Percentiles rank a stretch among this genome's conserved stretches.
Conservation (phyloP, 108 stramenopile species). For the Skeletonema menzelii region DNA sequence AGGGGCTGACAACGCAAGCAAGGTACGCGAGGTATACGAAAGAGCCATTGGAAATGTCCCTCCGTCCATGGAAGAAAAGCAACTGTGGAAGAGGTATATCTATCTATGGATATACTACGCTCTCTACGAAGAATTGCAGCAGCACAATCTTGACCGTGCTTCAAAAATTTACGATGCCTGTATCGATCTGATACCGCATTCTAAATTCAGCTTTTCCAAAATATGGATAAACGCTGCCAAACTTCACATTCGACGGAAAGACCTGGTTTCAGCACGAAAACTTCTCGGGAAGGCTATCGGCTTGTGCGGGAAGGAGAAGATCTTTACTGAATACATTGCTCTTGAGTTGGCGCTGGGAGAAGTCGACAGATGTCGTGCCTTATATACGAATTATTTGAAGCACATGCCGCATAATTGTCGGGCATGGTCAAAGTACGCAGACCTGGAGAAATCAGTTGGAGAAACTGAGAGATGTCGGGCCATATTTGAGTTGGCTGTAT, state of each 20-base stretch:
- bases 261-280: conserved; percentile 91
- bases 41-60: conserved; percentile 93
- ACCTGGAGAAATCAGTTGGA: conserved; percentile 92
- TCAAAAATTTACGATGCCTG: conserved; percentile 91
- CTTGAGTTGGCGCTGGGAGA: conserved; percentile 96
- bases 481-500: conserved; percentile 94
- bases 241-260: conserved; percentile 89
- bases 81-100: conserved; percentile 97
- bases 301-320: conserved; percentile 90
- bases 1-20: conserved; percentile 7
- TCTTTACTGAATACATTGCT: conserved; percentile 94
- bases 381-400: conserved; percentile 95
- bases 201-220: conserved; percentile 94
- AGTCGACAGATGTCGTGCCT: conserved; percentile 94
- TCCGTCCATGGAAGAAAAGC: conserved; percentile 85
- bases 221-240: conserved; percentile 97
- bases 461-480: conserved; percentile 95
- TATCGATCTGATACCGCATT: conserved; percentile 91
- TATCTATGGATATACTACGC: conserved; percentile 99
- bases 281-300: conserved; percentile 95
- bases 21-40: conserved; percentile 93
- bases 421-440: conserved; percentile 93
- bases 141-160: conserved; percentile 76
- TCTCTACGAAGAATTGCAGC: conserved; percentile 90
- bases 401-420: conserved; percentile 87